These are phyloP conservation scores for Quercus variabilis DNA, from an alignment of 306 rosid genomes.

Conservation along the genomic window DNA sequence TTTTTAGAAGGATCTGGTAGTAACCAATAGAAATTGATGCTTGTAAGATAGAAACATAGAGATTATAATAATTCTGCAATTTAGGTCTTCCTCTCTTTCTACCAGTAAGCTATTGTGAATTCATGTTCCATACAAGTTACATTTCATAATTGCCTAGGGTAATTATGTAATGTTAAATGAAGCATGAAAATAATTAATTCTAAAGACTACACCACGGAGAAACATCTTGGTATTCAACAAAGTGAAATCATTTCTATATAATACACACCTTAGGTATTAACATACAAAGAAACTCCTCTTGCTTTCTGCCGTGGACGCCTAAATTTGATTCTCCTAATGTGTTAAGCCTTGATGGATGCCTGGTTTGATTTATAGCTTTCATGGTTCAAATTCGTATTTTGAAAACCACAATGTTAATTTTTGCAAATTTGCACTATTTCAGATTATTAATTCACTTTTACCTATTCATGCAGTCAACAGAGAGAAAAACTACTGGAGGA, in stretches of 20 bases:
- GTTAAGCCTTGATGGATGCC: background rate
- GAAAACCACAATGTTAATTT: background rate
- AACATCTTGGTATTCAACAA: background rate
- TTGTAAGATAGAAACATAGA: background rate
- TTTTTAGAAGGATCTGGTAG: background rate
- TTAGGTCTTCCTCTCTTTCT: background rate
- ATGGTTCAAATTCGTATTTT: background rate
- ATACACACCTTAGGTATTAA: background rate
- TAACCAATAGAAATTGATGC: background rate
- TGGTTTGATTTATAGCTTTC: background rate
- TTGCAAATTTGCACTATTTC: background rate
- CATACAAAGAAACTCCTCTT: background rate
- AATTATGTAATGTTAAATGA: background rate
- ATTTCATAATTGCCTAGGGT: background rate
- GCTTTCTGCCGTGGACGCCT: background rate
- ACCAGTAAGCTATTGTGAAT: background rate
- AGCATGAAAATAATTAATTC: background rate
- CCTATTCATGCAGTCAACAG: constrained; percentile 51
- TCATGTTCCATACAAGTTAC: background rate
- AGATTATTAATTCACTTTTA: constrained; percentile 15
- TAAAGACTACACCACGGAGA: background rate
- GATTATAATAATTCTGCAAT: background rate
- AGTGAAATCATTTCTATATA: background rate
- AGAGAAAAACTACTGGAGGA: constrained; percentile 29
- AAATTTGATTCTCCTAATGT: background rate